phyloP scores from a whole-genome alignment of 202 grass and related monocot genomes.

The Brachypodium distachyon region DNA sequence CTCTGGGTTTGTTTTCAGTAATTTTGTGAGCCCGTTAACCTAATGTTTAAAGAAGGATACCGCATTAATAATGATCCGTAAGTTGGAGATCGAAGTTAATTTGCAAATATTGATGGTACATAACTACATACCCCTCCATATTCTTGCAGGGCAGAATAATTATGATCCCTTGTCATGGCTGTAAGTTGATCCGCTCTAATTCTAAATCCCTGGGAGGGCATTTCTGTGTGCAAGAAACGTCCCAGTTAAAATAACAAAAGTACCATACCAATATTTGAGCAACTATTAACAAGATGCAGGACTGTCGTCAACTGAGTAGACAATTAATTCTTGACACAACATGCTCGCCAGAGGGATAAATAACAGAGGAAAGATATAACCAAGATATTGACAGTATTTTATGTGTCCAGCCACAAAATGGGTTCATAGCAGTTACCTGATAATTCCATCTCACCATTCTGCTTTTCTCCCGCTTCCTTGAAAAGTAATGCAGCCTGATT shows the following conservation, averaged over 20 bases:
- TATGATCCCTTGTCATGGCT: constrained; percentile 68
- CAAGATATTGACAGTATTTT: not conserved
- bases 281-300: not conserved
- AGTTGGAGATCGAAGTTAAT: constrained; percentile 9
- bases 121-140: constrained; percentile 90
- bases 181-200: constrained; percentile 62
- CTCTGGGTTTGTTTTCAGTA: constrained; percentile 72
- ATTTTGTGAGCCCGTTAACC: constrained; percentile 64
- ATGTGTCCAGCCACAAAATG: not conserved
- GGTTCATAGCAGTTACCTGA: constrained; percentile 34
- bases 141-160: constrained; percentile 70
- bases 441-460: constrained; percentile 9
- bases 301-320: constrained; percentile 4
- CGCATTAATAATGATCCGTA: constrained; percentile 19
- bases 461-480: constrained; percentile 77
- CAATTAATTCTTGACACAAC: not conserved
- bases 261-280: not conserved
- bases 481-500: constrained; percentile 90
- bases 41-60: constrained; percentile 37
- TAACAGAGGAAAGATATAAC: not conserved
- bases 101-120: constrained; percentile 30
- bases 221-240: constrained; percentile 24
- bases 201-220: constrained; percentile 38
- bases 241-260: constrained; percentile 13
- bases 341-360: constrained; percentile 6